Base-by-base conservation (phyloP, 1,284 basidiomycete species). In the Termitomyces sp. region DNA sequence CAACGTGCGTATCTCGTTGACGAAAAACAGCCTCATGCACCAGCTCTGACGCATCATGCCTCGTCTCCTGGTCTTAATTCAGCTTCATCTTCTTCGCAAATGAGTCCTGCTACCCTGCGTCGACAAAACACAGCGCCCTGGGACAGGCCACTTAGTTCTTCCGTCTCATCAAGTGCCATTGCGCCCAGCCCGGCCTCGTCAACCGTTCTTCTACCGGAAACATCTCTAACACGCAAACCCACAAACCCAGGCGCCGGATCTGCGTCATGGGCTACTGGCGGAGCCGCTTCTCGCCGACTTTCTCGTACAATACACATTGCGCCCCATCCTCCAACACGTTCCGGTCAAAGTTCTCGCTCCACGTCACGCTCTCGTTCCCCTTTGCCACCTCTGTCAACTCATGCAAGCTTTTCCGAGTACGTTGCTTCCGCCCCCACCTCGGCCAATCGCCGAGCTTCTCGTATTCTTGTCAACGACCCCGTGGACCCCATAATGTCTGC, bases 321-420 rank as follows among this genome's bases (percentile, higher is more conserved):
- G 53, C 72, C 80, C 47, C 83, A 83, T 41, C 78, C 82, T 41
- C 78, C 82, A 14, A 77, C 81, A 40, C 83, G 75, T 59, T 92
- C 88, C 52, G 83, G 80, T 28, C 84, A 88, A 54, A 94, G 86
- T 64, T 98, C 96, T n/a, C 87, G 96, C 26, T 96, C 93, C 1
- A 94, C 91, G 1, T 98, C 95, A 46, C 88, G 96, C 34, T 98
- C 96, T 2, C 85, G 93, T 40, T 98, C 96, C 1, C 96, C 96
- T 0, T 79, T 97, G 60, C 94, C 93, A 7, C 93, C 93, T 21
- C 66, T 78, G 49, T 74, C 78, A 45, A 75, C 74, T 18, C 85
- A 83, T 67, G 70, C 78, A 57, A 83, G 75, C 64, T 85, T 84
- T 63, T 81, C 80, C 14, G 87, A 88, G 54, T 76, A 78, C 60